Evolutionary conservation across 2,329 filamentous ascomycete genomes (phyloP).

Genomic region (Aschersonia sp.): DNA sequence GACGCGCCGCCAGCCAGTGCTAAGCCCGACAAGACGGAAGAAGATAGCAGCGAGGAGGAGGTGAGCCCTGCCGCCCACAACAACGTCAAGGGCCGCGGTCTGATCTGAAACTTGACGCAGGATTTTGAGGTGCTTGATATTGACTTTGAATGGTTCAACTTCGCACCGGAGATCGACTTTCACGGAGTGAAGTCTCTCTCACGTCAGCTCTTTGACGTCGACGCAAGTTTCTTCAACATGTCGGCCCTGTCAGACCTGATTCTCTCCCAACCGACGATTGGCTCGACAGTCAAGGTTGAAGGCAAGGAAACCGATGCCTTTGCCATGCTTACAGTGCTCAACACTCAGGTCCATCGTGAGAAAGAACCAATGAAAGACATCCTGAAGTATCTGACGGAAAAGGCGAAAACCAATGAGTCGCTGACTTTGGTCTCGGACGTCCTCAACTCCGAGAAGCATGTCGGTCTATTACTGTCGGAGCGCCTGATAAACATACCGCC

Average conservation of each 20-base stretch:
- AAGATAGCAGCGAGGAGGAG: constrained; percentile 39
- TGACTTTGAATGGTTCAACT: constrained; percentile 98
- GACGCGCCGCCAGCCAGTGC: constrained; percentile 24
- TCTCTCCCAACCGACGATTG: constrained; percentile 71
- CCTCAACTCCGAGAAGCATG: constrained; percentile 39
- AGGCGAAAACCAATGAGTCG: constrained; percentile 35
- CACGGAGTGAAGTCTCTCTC: constrained; percentile 84
- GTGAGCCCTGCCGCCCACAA: constrained; percentile 14
- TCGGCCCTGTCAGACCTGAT: constrained; percentile 78
- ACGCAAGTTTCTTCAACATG: constrained; percentile 73
- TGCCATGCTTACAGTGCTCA: constrained; percentile 80
- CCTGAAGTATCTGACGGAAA: constrained; percentile 52
- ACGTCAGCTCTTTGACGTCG: constrained; percentile 83
- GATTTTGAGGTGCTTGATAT: constrained; percentile 87
- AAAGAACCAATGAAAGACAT: constrained; percentile 60
- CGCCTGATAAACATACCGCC: constrained; percentile 93
- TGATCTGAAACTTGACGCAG: constrained; percentile 25
- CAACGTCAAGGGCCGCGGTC: not conserved
- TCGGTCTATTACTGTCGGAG: constrained; percentile 83
- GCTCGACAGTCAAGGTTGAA: constrained; percentile 94
- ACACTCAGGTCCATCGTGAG: constrained; percentile 63
- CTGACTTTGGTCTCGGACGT: constrained; percentile 44
- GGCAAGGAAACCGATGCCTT: constrained; percentile 86
- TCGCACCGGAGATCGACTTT: constrained; percentile 77
- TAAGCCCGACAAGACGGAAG: constrained; percentile 33